Evolutionary conservation across 305 asterid species (phyloP), one percentile per base, ranked within the genome.

Genomic region (Plantago coronopus): DNA sequence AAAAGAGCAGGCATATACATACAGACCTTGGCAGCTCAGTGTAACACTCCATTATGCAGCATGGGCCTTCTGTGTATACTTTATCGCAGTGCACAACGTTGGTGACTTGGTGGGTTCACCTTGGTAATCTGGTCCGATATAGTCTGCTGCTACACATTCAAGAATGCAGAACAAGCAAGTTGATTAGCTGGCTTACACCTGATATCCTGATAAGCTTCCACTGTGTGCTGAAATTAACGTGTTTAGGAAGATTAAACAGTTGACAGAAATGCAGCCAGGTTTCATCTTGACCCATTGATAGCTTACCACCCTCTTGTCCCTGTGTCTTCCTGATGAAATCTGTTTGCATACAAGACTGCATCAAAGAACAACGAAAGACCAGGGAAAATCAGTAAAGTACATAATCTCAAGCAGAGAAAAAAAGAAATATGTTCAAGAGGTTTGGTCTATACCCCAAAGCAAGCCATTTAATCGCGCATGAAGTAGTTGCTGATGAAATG

Each of bases 321-420:
- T 71, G 51, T 77, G 85, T 10, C 96, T 95, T 74, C 96, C 96
- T 78, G 82, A 60, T 53, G 69, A 54, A 58, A 88, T 86, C 80
- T 86, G 93, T 81, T 83, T 88, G 85, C 95, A 85, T 19, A 83
- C 87, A 15, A 88, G 80, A 21, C 96, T 85, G 84, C 13, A 49
- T 29, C 57, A 48, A 63, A 22, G 20, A 17, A 48, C 14, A 21
- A n/a, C 17, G 62, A 18, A 62, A 38, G 17, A 8, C 27, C 45
- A n/a, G 25, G 42, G 23, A 31, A 7, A 3, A 38, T 70, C 9
- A 48, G 42, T 6, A 2, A 16, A 9, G 59, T 54, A 9, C n/a
- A n/a, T 13, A 9, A 16, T 49, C 31, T 10, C 12, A n/a, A 49
- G 54, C 54, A 48, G 51, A 13, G 29, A 9, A 14, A 37, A 37